These are phyloP conservation scores for Cladosporium sp. DNA, from an alignment of 2,329 filamentous ascomycete species.

Conservation along the genomic window DNA sequence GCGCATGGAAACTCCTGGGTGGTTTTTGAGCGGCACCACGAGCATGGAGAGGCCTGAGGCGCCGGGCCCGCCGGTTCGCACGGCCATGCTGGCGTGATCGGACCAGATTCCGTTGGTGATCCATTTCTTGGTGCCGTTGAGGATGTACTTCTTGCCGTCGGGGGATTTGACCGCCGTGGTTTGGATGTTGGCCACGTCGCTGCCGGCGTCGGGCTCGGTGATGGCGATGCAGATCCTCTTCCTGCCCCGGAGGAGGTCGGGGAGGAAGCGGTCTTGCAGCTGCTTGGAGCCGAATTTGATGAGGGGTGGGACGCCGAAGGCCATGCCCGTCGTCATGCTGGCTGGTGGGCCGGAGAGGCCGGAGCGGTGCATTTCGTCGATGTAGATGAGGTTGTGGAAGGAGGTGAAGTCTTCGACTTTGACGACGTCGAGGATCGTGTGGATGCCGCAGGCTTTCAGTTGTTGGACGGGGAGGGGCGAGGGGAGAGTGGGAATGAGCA, in stretches of 20 bases:
- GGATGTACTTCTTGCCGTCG: conserved; percentile 64
- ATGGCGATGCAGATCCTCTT: conserved; percentile 73
- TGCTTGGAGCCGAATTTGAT: conserved; percentile 61
- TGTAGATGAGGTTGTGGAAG: conserved; percentile 65
- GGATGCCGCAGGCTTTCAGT: conserved; percentile 62
- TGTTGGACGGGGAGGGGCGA: conserved; percentile 65
- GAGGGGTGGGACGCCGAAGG: conserved; percentile 68
- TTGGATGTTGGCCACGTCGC: conserved; percentile 68
- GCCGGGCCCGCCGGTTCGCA: conserved; percentile 65
- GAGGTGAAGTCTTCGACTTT: conserved; percentile 73
- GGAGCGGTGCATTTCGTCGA: conserved; percentile 64
- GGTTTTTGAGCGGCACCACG: conserved; percentile 64
- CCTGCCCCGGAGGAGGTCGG: conserved; percentile 62
- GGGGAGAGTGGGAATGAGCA: conserved; percentile 67
- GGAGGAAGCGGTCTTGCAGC: conserved; percentile 63
- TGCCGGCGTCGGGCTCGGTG: conserved; percentile 71
- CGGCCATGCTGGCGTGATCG: conserved; percentile 66
- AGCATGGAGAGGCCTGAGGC: conserved; percentile 61
- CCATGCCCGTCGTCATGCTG: conserved; percentile 66
- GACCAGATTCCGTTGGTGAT: conserved; percentile 71
- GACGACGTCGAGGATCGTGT: conserved; percentile 61
- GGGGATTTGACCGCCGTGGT: conserved; percentile 61
- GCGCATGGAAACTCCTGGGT: conserved; percentile 65
- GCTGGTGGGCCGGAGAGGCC: conserved; percentile 61
- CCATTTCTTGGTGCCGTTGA: conserved; percentile 79